Evolutionary conservation across 129 eudicot species (phyloP).

Genomic region (Apium graveolens): DNA sequence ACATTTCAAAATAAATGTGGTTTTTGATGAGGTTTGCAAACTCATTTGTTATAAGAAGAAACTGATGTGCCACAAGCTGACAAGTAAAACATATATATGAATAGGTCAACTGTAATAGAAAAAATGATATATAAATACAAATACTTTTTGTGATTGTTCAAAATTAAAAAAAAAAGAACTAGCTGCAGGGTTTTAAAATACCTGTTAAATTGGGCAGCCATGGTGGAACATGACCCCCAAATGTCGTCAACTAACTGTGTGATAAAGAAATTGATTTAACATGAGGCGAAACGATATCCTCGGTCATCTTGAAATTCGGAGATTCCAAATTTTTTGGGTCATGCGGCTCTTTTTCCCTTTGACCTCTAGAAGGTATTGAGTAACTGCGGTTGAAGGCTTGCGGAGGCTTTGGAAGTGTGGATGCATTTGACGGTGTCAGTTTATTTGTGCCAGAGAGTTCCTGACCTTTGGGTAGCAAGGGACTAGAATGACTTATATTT

Average conservation of each 20-base stretch:
- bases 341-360: slow-evolving; percentile 24
- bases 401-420: slow-evolving; percentile 49
- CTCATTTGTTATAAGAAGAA: neutral
- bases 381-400: slow-evolving; percentile 29
- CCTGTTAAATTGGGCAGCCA: slow-evolving; percentile 28
- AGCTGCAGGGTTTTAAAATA: slow-evolving; percentile 10
- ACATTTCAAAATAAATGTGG: neutral
- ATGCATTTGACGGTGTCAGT: slow-evolving; percentile 14
- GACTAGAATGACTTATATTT: slow-evolving; percentile 47
- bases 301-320: slow-evolving; percentile 22
- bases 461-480: slow-evolving; percentile 37
- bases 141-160: neutral
- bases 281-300: slow-evolving; percentile 41
- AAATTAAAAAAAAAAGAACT: neutral
- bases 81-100: neutral
- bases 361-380: slow-evolving; percentile 46
- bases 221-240: slow-evolving; percentile 12
- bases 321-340: slow-evolving; percentile 33
- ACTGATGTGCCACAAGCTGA: neutral
- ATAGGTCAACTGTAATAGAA: neutral
- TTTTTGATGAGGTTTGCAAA: neutral
- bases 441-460: slow-evolving; percentile 26
- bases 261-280: slow-evolving; percentile 34
- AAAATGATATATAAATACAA: neutral
- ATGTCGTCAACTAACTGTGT: slow-evolving; percentile 17